Evolutionary conservation across 2,329 filamentous ascomycete species (phyloP).

Genomic region (Lecanicillium sp.): DNA sequence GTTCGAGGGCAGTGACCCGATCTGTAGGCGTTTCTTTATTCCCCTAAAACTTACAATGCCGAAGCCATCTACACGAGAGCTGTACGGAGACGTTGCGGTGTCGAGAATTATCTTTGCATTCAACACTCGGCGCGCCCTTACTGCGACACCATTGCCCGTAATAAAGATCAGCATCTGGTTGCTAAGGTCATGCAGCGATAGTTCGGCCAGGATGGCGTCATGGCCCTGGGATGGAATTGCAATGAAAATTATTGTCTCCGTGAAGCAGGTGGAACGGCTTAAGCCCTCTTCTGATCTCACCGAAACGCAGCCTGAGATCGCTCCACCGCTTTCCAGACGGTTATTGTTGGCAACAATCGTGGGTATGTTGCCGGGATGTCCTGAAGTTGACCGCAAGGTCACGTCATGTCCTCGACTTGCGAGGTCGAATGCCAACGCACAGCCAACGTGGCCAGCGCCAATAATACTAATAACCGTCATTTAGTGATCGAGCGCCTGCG

Average conservation of each 20-base stretch:
- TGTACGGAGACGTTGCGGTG: constrained; percentile 9
- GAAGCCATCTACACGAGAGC: constrained; percentile 8
- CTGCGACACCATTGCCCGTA: background rate
- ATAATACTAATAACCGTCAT: constrained; percentile 5
- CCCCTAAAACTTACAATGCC: constrained; percentile 8
- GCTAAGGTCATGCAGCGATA: background rate
- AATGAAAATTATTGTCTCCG: constrained; percentile 1
- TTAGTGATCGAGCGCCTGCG: too few species aligned
- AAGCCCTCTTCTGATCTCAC: background rate
- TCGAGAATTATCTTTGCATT: constrained; percentile 7
- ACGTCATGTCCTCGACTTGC: constrained; percentile 5
- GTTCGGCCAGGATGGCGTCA: background rate
- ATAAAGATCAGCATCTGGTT: constrained; percentile 2
- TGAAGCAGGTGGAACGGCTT: background rate
- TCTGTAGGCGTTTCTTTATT: constrained; percentile 8
- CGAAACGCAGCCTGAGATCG: background rate
- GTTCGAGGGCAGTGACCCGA: background rate
- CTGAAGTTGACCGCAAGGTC: constrained; percentile 1
- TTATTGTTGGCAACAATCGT: constrained; percentile 1
- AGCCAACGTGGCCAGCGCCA: constrained; percentile 11
- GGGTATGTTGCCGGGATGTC: constrained; percentile 4
- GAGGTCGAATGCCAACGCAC: constrained; percentile 10
- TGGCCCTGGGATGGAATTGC: constrained; percentile 4
- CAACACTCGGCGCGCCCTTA: background rate
- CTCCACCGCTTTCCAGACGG: background rate